Evolutionary conservation across 1,139 yeast genomes (phyloP).

Genomic region (Scheffersomyces illinoinensis): DNA sequence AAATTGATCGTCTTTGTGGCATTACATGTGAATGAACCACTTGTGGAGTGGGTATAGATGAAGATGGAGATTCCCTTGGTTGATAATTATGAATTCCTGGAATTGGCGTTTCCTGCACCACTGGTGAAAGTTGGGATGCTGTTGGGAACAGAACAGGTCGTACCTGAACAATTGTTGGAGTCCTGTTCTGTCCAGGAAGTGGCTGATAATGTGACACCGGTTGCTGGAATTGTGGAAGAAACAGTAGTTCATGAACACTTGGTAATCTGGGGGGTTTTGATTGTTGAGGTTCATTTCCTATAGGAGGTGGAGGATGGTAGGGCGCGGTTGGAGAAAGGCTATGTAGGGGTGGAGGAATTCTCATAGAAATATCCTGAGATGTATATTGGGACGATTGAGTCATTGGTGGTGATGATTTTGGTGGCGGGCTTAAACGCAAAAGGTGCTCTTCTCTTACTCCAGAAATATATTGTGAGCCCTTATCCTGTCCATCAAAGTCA

Average conservation of each 20-base stretch:
- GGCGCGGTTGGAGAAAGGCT: background rate
- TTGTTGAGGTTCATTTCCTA: background rate
- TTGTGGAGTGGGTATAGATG: background rate
- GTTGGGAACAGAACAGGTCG: background rate
- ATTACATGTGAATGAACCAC: background rate
- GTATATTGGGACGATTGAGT: background rate
- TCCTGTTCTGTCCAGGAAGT: background rate
- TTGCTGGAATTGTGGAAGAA: background rate
- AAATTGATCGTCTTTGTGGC: background rate
- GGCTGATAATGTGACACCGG: background rate
- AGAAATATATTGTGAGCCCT: background rate
- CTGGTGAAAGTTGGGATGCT: background rate
- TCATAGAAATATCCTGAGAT: background rate
- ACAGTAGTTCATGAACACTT: background rate
- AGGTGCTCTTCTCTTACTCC: background rate
- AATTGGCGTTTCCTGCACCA: background rate
- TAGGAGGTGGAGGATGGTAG: background rate
- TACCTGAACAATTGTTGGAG: background rate
- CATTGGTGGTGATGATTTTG: background rate
- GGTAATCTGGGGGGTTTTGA: background rate
- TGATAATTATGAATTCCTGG: background rate
- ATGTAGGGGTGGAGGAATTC: background rate
- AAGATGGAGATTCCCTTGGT: background rate
- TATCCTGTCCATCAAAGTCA: background rate
- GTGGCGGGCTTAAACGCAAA: background rate